Evolutionary conservation across 2,329 filamentous ascomycete species (phyloP), one percentile per base, ranked within the genome.

Genomic region (Fusarium sp.): DNA sequence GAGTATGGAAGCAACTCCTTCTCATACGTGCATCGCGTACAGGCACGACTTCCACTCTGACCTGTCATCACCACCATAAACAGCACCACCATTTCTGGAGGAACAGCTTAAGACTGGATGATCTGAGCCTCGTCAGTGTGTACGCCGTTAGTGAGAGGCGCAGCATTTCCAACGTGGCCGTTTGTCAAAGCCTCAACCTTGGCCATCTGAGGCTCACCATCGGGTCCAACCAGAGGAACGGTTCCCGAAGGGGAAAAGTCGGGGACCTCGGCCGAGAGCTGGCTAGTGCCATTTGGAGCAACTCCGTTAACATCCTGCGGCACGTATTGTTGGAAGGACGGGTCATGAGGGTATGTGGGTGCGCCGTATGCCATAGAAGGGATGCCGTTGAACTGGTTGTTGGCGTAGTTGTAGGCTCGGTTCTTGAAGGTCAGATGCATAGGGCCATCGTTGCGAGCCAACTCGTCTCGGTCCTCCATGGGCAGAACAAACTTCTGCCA

Each of bases 401-500:
- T 70, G 35, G 55, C 58, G 36, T 68, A 69, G 49, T 57, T 63
- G 42, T 72, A 75, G 6, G 68, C 50, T 28, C 74, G 70, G 65
- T 74, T 78, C 65, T 77, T 77, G 64, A 72, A 76, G 6, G 73
- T 74, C 28, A 76, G 38, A 36, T 75, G 79, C 39, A 75, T 73
- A 28, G 84, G 85, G 4, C 93, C 93, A 15, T 90, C 85, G 69
- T 90, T 91, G 73, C 90, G 91, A 35, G 91, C 91, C 19, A 86
- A 83, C 38, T 87, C 82, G 67, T 93, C 87, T 61, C 94, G 89
- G 61, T 92, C 85, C 11, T 88, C 84, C 72, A 88, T 82, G 2
- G 86, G 84, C 56, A 96, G 78, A 19, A 97, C 85, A 82, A 92
- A 98, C 65, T 88, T 86, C 66, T 90, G 83, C 92, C 93, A 97